phyloP scores from a whole-genome alignment of 306 rosid species.

The Casuarina cunninghamiana region DNA sequence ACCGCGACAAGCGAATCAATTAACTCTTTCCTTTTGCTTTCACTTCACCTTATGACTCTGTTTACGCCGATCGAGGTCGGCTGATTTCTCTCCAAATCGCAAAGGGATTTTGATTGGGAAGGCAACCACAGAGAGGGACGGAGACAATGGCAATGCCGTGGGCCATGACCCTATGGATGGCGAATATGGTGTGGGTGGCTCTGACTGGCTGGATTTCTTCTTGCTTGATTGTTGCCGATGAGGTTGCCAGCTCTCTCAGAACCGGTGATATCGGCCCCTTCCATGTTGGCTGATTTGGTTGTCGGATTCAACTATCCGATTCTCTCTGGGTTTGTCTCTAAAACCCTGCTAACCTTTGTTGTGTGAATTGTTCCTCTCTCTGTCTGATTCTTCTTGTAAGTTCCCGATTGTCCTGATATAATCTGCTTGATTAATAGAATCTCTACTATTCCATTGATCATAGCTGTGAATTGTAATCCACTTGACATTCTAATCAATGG shows the following conservation, averaged over 20 bases:
- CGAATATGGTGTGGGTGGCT: constrained; percentile 75
- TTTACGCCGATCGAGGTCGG: background rate
- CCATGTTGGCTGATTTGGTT: constrained; percentile 58
- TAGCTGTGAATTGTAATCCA: background rate
- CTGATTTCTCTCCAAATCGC: constrained; percentile 10
- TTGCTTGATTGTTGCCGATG: constrained; percentile 81
- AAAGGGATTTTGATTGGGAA: constrained; percentile 23
- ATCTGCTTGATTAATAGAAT: background rate
- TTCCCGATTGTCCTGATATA: background rate
- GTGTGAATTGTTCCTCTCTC: background rate
- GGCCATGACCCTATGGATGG: constrained; percentile 59
- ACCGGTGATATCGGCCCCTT: constrained; percentile 92
- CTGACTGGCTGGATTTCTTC: constrained; percentile 77
- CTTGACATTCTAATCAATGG: background rate
- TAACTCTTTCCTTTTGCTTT: background rate
- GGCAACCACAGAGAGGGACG: background rate
- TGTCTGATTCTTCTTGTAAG: background rate
- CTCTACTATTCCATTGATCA: background rate
- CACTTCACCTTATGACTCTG: background rate
- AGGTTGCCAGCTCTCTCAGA: constrained; percentile 74
- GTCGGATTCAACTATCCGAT: constrained; percentile 22
- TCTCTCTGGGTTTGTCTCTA: constrained; percentile 31
- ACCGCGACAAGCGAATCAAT: background rate
- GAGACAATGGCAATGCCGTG: constrained; percentile 69
- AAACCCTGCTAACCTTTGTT: background rate